Percentiles rank a stretch among this genome's conserved stretches.
Evolutionary conservation across 1,284 basidiomycete genomes (phyloP).

Genomic region (Papiliotrema flavescens): DNA sequence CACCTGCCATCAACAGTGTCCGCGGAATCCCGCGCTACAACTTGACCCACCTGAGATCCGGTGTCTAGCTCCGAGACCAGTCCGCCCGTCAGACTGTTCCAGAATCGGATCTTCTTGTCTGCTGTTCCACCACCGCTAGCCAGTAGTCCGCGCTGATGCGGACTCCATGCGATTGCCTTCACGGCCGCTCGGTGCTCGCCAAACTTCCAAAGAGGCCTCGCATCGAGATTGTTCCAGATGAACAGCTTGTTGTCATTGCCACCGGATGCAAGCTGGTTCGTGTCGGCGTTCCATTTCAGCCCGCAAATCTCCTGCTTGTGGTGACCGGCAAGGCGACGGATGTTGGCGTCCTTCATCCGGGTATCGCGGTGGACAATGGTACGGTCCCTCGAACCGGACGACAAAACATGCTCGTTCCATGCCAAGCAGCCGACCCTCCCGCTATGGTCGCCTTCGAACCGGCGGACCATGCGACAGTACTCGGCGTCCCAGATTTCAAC

Average conservation of each 20-base stretch:
- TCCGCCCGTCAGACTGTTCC: constrained; percentile 86
- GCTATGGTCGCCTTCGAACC: constrained; percentile 75
- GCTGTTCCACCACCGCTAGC: constrained; percentile 98
- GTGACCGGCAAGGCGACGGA: constrained; percentile 67
- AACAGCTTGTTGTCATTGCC: constrained; percentile 99
- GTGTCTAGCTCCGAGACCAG: constrained; percentile 85
- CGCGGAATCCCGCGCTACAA: not conserved
- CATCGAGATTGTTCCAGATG: constrained; percentile 75
- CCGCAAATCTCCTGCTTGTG: constrained; percentile 97
- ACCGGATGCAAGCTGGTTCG: constrained; percentile 81
- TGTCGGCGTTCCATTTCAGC: constrained; percentile 77
- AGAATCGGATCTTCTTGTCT: constrained; percentile 94
- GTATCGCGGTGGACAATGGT: constrained; percentile 90
- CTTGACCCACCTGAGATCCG: constrained; percentile 73
- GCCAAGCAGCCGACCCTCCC: constrained; percentile 89
- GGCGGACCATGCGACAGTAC: constrained; percentile 70
- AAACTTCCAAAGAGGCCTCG: constrained; percentile 83
- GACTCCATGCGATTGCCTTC: constrained; percentile 97
- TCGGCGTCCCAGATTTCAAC: constrained; percentile 95
- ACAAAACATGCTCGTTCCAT: constrained; percentile 87
- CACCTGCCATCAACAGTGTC: constrained; percentile 57
- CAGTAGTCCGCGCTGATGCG: constrained; percentile 84
- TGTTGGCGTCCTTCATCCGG: constrained; percentile 65
- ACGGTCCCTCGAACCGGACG: constrained; percentile 87
- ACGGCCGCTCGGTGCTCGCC: constrained; percentile 95